Base-by-base conservation (phyloP, 208 protist genomes). In the Novymonas esmeraldas region DNA sequence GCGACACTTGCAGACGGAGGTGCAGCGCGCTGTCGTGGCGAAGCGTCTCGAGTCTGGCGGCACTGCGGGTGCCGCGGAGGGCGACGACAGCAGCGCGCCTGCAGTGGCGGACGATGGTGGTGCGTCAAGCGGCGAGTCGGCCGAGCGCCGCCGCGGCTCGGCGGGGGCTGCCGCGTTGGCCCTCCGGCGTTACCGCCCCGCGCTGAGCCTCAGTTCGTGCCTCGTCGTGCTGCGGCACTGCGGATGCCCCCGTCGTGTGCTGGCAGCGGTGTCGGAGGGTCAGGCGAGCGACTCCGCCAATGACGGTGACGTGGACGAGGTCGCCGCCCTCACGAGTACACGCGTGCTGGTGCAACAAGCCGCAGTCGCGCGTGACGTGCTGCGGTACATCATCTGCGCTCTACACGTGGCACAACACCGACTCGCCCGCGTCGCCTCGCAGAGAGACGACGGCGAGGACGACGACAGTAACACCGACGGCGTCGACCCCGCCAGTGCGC, bases 351-450 rank as follows among this genome's bases (percentile, higher is more conserved):
- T 42, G 6, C 36, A 59, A 31, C 31, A 70, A 39, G 61, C 62
- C 3, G 64, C 44, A 6, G 39, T 75, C 28, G 70, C 76, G 22
- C 66, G 61, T 6, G 26, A 74, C 28, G 76, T 82, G 24, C 26
- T 82, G 29, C 64, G 75, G 49, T 82, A 82, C 66, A 70, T 75
- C 33, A 57, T 82, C 33, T 71, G 60, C 33, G 28, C 16, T 14
- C 38, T 82, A 7, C 76, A 78, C 50, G 55, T 67, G n/a, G 44
- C 48, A 20, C 70, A 59, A 33, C 68, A 34, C 59, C 28, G 36
- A 31, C 20, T 13, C 46, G 28, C 3, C 45, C 42, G 20, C 45
- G 38, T 26, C 1, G 29, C 24, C 22, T 22, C 41, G 11, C 22
- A 39, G 38, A 28, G 7, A 20, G 45, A 26, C 16, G n/a, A 49